Evolutionary conservation across 2,329 filamentous ascomycete species (phyloP).

Genomic region (Ceratocystis papillata): DNA sequence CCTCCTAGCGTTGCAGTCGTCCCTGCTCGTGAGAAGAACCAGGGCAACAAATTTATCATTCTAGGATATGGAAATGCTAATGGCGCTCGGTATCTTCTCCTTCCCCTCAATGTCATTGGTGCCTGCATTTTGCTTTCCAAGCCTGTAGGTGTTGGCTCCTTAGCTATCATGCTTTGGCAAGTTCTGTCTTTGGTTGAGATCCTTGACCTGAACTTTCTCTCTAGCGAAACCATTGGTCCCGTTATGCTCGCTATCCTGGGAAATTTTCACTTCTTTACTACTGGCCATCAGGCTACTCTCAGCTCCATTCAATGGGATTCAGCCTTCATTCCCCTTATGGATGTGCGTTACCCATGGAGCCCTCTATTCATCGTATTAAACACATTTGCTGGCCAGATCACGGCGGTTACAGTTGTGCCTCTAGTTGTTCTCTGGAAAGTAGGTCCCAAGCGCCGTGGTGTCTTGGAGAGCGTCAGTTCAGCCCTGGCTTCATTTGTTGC

Average conservation of each 20-base stretch:
- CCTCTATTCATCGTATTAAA: constrained; percentile 74
- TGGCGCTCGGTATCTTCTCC: constrained; percentile 76
- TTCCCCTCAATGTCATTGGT: constrained; percentile 67
- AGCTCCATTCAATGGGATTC: constrained; percentile 90
- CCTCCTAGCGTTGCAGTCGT: constrained; percentile 72
- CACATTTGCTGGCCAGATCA: constrained; percentile 78
- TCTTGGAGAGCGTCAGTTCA: constrained; percentile 60
- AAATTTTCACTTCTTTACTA: constrained; percentile 94
- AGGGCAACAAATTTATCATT: constrained; percentile 56
- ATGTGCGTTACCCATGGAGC: constrained; percentile 79
- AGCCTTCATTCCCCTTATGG: constrained; percentile 78
- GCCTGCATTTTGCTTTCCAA: constrained; percentile 76
- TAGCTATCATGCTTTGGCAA: constrained; percentile 77
- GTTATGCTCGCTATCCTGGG: constrained; percentile 78
- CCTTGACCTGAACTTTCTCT: constrained; percentile 49
- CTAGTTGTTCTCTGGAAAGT: constrained; percentile 83
- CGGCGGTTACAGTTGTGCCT: constrained; percentile 69
- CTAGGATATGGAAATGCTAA: constrained; percentile 90
- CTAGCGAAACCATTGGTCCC: constrained; percentile 66
- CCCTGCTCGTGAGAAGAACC: constrained; percentile 36
- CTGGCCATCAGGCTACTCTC: constrained; percentile 83
- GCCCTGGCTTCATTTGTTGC: constrained; percentile 63
- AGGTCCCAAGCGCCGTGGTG: constrained; percentile 56
- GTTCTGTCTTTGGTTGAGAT: constrained; percentile 66
- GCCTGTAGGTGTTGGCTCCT: constrained; percentile 80